Conservation (phyloP, 73 alveolate genomes). For the Symbiodinium pilosum region DNA sequence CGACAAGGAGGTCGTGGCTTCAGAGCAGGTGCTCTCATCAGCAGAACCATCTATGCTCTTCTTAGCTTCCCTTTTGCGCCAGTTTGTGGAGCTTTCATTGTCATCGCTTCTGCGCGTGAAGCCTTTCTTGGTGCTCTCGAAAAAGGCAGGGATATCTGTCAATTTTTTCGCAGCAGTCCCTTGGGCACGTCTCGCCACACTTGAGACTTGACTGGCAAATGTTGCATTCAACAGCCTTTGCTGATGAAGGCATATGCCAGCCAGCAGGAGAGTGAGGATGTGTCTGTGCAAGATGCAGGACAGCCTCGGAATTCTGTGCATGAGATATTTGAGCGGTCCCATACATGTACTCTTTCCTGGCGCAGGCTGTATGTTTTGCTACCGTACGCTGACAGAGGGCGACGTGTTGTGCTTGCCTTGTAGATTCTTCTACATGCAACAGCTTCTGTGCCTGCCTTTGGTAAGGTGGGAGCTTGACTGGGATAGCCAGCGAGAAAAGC, state of each 20-base stretch:
- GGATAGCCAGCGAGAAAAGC: neutral
- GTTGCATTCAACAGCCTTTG: no score
- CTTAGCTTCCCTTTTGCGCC: neutral
- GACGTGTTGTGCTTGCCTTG: neutral
- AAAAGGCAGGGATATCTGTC: no score
- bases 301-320: no score
- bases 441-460: neutral
- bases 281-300: neutral
- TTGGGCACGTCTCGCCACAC: no score
- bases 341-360: no score
- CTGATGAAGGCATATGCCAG: neutral
- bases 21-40: neutral
- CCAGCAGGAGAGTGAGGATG: neutral
- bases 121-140: neutral
- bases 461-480: slow-evolving; percentile 11
- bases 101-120: neutral
- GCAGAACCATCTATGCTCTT: neutral
- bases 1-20: slow-evolving; percentile 29
- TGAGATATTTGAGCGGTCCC: no score
- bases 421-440: neutral
- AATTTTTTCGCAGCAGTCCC: no score
- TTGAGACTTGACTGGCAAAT: no score
- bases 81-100: neutral
- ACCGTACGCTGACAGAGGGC: neutral
- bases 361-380: slow-evolving; percentile 1